These are phyloP conservation scores for Ogataea henricii DNA, from an alignment of 805 yeast species.

Conservation along the genomic window DNA sequence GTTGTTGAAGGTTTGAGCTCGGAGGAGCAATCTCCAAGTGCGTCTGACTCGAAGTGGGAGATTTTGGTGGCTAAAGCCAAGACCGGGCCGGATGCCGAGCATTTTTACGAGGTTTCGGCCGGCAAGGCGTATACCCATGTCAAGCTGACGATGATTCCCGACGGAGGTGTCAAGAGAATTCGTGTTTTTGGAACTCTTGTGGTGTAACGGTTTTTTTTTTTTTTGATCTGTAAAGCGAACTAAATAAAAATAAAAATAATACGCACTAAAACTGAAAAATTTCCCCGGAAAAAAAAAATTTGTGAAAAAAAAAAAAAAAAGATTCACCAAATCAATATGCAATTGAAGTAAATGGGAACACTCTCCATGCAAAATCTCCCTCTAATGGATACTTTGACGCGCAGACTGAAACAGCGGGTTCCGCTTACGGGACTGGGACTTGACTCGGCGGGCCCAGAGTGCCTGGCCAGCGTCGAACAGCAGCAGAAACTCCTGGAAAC, in stretches of 20 bases:
- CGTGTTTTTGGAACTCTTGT: conserved; percentile 68
- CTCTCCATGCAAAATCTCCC: no score
- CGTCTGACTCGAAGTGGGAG: conserved; percentile 57
- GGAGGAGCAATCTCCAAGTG: conserved; percentile 38
- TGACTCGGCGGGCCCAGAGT: background rate
- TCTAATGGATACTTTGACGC: conserved; percentile 30
- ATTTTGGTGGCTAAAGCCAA: conserved; percentile 64
- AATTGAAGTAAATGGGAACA: background rate
- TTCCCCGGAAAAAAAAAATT: conserved; percentile 6
- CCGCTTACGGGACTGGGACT: conserved; percentile 22
- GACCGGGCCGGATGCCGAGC: conserved; percentile 85
- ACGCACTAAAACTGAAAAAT: conserved; percentile 2
- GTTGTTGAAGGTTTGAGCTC: conserved; percentile 61
- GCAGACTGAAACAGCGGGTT: conserved; percentile 34
- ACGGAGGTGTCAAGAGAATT: conserved; percentile 93
- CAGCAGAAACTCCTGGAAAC: conserved; percentile 27
- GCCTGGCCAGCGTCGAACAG: conserved; percentile 14
- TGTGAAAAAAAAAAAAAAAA: background rate
- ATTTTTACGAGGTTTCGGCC: conserved; percentile 45
- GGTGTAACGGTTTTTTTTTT: no score
- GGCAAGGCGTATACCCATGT: conserved; percentile 62
- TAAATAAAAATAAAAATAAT: background rate
- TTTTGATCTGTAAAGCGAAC: background rate
- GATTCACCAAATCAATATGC: no score
- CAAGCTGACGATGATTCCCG: conserved; percentile 83